A percentile compares a stretch with the other conserved stretches of the same genome.
These are phyloP conservation scores for Vitis hybrid DNA, from an alignment of 177 flowering plant species.

Conservation along the genomic window DNA sequence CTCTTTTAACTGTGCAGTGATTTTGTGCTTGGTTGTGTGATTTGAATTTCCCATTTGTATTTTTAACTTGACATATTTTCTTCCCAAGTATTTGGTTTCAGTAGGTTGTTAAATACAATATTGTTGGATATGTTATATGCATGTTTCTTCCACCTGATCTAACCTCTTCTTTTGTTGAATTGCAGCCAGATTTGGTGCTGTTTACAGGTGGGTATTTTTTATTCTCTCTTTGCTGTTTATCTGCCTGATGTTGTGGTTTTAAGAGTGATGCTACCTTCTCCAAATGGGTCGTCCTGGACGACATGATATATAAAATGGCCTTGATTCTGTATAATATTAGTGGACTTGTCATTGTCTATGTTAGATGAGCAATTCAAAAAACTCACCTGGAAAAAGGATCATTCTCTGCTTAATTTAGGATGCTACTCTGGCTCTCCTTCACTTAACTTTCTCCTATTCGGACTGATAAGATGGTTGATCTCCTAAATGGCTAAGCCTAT, in stretches of 20 bases:
- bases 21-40: too few relatives aligned
- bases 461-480: background rate
- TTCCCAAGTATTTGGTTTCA: background rate
- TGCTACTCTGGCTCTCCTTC: too few relatives aligned
- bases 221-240: slow-evolving; percentile 9
- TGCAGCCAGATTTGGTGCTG: slow-evolving; percentile 94
- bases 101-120: background rate
- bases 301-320: too few relatives aligned
- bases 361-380: too few relatives aligned
- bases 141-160: slow-evolving; percentile 11
- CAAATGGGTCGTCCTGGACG: too few relatives aligned
- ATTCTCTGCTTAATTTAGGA: too few relatives aligned
- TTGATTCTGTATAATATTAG: too few relatives aligned
- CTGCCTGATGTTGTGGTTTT: slow-evolving; percentile 8
- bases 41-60: background rate
- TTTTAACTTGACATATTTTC: background rate
- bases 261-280: too few relatives aligned
- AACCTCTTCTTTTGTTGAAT: slow-evolving; percentile 20
- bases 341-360: too few relatives aligned
- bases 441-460: background rate
- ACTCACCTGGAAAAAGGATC: too few relatives aligned
- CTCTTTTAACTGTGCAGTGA: background rate
- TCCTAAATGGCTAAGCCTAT: background rate
- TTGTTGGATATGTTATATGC: background rate
- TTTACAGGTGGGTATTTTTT: slow-evolving; percentile 79